Base-by-base conservation (phyloP, 2,329 filamentous ascomycete genomes). In the Ilyonectria sp. region DNA sequence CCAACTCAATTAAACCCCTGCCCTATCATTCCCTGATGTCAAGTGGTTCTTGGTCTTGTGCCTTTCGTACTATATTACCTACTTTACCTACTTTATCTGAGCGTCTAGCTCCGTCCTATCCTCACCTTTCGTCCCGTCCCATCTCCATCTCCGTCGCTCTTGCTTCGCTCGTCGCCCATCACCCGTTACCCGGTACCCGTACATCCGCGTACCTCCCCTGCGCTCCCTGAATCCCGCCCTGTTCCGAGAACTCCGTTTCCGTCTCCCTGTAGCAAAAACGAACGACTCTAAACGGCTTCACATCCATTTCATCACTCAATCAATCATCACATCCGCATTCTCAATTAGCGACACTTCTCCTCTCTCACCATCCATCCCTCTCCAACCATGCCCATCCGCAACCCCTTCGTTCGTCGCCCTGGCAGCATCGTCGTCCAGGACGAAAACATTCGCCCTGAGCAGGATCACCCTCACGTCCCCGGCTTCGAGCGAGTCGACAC, bases 301-400 rank as follows among this genome's bases (percentile, higher is more conserved):
- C 23, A 26, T 57, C 29, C 13, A 46, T 17, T 43, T 35, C 31
- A 53, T 9, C 50, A 15, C 33, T 37, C 31, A 31, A 35, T 35
- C 50, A 53, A 15, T n/a, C 49, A 57, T 53, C 53, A 33, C 49
- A 52, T 60, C 63, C 44, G n/a, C 67, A 60, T 50, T 56, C 59
- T 57, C 55, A 65, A 54, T 33, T 65, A 43, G 11, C 49, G 46
- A 26, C 54, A 31, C 46, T 54, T 26, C 50, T 40, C 46, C 49
- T 26, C 50, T 40, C 21, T 35, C 21, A 17, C 19, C 15, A n/a
- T 43, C 35, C 37, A 31, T 61, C 49, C 60, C 53, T 61, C 49
- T 62, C 53, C 67, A 83, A 71, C n/a, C 65, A 93, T 93, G 91
- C 87, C 90, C 69, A 92, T 94, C 77, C 90, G 92, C 73, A 94